phyloP scores from a whole-genome alignment of 306 rosid species.

The Vigna reflexopilosa region DNA sequence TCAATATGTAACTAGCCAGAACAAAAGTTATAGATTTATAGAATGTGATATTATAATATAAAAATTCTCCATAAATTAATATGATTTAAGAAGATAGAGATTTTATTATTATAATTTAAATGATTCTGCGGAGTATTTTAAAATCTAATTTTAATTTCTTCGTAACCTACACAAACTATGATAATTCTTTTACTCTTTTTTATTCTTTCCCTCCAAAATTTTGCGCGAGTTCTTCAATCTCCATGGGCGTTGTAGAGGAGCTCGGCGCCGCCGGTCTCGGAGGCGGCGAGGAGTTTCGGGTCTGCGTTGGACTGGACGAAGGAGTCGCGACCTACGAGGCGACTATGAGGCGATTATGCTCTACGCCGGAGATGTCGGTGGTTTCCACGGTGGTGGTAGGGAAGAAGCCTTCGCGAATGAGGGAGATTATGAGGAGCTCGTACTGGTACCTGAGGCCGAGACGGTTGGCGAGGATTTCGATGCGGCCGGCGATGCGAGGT shows the following conservation, averaged over 20 bases:
- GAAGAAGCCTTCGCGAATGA: slow-evolving; percentile 73
- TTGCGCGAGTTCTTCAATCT: no score
- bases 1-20: no score
- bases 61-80: no score
- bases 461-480: slow-evolving; percentile 71
- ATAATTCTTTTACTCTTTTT: no score
- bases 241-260: slow-evolving; percentile 69
- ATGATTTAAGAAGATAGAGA: no score
- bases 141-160: no score
- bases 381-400: slow-evolving; percentile 70
- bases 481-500: slow-evolving; percentile 58
- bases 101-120: no score
- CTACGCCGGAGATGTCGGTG: slow-evolving; percentile 76
- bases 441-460: slow-evolving; percentile 81
- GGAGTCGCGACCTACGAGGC: slow-evolving; percentile 81
- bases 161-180: no score
- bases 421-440: slow-evolving; percentile 72
- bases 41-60: no score
- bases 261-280: slow-evolving; percentile 75
- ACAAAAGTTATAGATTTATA: no score
- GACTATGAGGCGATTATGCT: slow-evolving; percentile 76
- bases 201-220: no score
- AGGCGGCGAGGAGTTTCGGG: slow-evolving; percentile 50
- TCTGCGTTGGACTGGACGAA: slow-evolving; percentile 58
- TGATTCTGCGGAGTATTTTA: no score